Evolutionary conservation across 768 basidiomycete species (phyloP), one percentile per base, ranked within the genome.

Genomic region (Cystobasidium tubakii): DNA sequence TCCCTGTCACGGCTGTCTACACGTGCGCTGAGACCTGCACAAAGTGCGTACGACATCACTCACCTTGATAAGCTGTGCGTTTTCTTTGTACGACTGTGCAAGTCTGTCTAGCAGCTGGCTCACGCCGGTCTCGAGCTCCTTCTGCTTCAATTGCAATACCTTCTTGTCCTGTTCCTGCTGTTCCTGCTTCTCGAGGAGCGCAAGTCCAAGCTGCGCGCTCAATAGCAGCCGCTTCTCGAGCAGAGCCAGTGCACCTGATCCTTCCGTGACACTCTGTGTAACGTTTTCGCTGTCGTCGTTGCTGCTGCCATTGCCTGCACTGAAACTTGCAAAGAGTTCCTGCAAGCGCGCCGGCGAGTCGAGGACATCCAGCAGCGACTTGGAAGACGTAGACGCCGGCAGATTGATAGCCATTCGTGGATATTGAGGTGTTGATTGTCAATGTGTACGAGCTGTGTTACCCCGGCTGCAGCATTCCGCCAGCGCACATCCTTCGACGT

Each of bases 21-120:
- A 21, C 33, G 57, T 39, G 39, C 15, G 7, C 7, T 39, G 39
- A 39, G 39, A 39, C 39, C 39, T 6, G 39, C 39, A 39, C 39
- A 6, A 15, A 39, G 39, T 39, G 7, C 27, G 57, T 21, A 6
- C 23, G 6, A 23, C 44, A 29, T 21, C 29, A 43, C 67, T 72
- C 33, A 87, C 87, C 84, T 87, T 88, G 77, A 90, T 86, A 21
- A 89, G 80, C 23, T 83, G 80, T 1, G 84, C 82, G 76, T 88
- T 90, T 81, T 90, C 89, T 79, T 84, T 85, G 66, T 84, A 78
- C 1, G 84, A 75, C 15, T 78, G 79, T 1, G 80, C 79, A 29
- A 85, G 77, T 66, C 82, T 80, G 13, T 79, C 76, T 43, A 84
- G 81, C 19, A 82, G 73, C 69, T 81, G 81, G 36, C 69, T 71